These are phyloP conservation scores for Penicillium chermesinum DNA, from an alignment of 495 filamentous ascomycete species.

Conservation along the genomic window DNA sequence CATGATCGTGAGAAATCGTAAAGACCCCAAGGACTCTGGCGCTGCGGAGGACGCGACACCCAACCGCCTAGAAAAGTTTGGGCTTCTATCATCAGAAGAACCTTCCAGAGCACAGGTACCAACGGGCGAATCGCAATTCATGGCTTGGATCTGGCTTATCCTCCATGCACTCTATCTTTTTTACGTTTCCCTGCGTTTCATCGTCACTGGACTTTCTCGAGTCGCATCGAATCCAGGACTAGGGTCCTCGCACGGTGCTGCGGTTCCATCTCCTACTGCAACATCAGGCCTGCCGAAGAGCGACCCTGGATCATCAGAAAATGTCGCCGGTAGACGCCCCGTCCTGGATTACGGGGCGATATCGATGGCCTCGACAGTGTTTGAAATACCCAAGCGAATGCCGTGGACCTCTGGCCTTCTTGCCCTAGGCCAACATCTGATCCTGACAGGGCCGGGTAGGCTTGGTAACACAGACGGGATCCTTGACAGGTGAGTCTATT, in stretches of 20 bases:
- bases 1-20: slow-evolving; percentile 30
- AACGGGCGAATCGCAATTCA: slow-evolving; percentile 26
- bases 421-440: slow-evolving; percentile 66
- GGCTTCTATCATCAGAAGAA: slow-evolving; percentile 37
- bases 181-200: slow-evolving; percentile 58
- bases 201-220: slow-evolving; percentile 48
- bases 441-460: slow-evolving; percentile 64
- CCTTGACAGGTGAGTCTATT: slow-evolving; percentile 78
- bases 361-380: slow-evolving; percentile 61
- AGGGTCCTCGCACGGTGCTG: slow-evolving; percentile 17
- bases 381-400: slow-evolving; percentile 72
- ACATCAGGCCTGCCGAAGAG: slow-evolving; percentile 14
- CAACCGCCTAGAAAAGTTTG: slow-evolving; percentile 44
- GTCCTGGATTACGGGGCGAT: slow-evolving; percentile 69
- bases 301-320: slow-evolving; percentile 34
- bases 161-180: slow-evolving; percentile 65
- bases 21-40: slow-evolving; percentile 16
- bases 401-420: slow-evolving; percentile 75
- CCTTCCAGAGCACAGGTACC: slow-evolving; percentile 12
- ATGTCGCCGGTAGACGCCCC: slow-evolving; percentile 53
- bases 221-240: slow-evolving; percentile 31
- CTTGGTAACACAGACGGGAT: slow-evolving; percentile 69
- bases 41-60: slow-evolving; percentile 16
- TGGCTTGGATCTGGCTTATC: slow-evolving; percentile 58
- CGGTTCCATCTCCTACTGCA: slow-evolving; percentile 24